These are phyloP conservation scores for Chalciporus chontae DNA, from an alignment of 768 basidiomycete genomes.

Conservation along the genomic window DNA sequence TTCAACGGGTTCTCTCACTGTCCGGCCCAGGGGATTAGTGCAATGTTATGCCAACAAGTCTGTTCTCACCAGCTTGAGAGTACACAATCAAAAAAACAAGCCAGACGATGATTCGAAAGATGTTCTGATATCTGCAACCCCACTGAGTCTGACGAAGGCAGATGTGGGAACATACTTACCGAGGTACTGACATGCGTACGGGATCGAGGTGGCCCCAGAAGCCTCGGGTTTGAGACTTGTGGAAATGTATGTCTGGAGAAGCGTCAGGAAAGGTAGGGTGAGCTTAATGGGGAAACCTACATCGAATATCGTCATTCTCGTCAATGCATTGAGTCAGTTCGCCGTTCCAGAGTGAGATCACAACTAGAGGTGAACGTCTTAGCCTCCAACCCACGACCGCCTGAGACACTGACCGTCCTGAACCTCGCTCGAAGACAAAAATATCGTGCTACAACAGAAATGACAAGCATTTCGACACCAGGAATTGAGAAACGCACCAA, in stretches of 20 bases:
- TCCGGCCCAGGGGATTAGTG: neutral
- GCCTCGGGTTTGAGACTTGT: conserved; percentile 45
- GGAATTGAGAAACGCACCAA: conserved; percentile 47
- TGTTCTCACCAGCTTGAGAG: conserved; percentile 70
- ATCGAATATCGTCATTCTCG: conserved; percentile 73
- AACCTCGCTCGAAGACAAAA: conserved; percentile 81
- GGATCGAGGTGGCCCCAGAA: conserved; percentile 77
- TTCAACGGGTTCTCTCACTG: conserved; percentile 77
- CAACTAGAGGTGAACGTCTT: conserved; percentile 45
- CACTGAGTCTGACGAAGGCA: neutral
- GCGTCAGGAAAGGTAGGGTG: conserved; percentile 5
- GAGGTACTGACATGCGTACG: conserved; percentile 75
- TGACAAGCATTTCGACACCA: conserved; percentile 1
- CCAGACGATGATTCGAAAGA: conserved; percentile 76
- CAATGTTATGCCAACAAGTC: no score
- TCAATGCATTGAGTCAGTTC: conserved; percentile 77
- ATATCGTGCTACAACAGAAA: conserved; percentile 55
- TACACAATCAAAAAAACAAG: conserved; percentile 74
- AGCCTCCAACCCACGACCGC: conserved; percentile 1
- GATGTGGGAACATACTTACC: conserved; percentile 33
- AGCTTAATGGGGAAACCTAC: conserved; percentile 34
- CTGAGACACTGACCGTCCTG: conserved; percentile 57
- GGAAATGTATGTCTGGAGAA: conserved; percentile 62
- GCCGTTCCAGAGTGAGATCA: conserved; percentile 80
- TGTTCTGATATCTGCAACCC: conserved; percentile 70